Base-by-base conservation (phyloP, 345 rosid genomes). In the Acer saccharum region DNA sequence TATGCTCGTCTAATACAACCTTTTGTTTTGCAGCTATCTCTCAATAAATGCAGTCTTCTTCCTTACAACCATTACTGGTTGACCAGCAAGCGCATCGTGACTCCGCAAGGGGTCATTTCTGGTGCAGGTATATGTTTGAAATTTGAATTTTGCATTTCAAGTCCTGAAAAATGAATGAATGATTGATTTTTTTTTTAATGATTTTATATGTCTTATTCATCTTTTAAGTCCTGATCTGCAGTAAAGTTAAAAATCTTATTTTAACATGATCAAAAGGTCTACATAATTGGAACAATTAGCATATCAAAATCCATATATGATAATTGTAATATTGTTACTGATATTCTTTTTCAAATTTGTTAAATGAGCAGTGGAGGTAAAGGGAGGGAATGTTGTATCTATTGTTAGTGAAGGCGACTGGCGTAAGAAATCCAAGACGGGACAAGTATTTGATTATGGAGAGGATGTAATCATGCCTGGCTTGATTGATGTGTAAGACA, bases 391-490 rank as follows among this genome's bases (percentile, higher is more conserved):
- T 44, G 88, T 96, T 35, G 71, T 83, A 41, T 90, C 94, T 3
- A 82, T 96, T 21, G 87, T 91, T 68, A 86, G 81, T 79, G 89
- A 89, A 80, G 89, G 55, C 12, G 92, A 92, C 79, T 96, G 95
- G 95, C 76, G 55, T 55, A 85, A 78, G 69, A 73, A 77, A 32
- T 83, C 83, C 69, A 87, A 84, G 77, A 69, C 83, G 72, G 89
- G 57, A 32, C 80, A 88, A 65, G 83, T 88, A 48, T 66, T 95
- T 69, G 92, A 95, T 70, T 93, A 90, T 79, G 97, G 91, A 43
- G 91, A 95, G 66, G 98, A 97, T 67, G 97, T 95, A 11, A 82
- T 93, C 79, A 92, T 95, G 99, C 99, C 99, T 71, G 99, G 99
- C 71, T 79, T 95, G 82, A 78, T 95, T 80, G 99, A 95, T 75